phyloP scores from a whole-genome alignment of 2,329 filamentous ascomycete genomes.

The Trichoderma gracile region DNA sequence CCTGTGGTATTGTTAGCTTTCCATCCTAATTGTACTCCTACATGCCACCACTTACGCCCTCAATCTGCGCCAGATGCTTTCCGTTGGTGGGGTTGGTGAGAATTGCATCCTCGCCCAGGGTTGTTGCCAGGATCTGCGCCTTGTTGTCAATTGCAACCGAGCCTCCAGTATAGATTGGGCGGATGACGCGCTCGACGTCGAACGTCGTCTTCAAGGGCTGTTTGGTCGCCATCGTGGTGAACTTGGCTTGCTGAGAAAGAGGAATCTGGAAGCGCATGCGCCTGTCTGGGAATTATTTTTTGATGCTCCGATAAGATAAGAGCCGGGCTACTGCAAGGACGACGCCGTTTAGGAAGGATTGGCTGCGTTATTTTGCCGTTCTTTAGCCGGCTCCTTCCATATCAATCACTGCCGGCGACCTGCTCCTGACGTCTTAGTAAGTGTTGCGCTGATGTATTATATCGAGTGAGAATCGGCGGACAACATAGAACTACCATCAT shows the following conservation, averaged over 20 bases:
- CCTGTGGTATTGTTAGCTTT: slow-evolving; percentile 46
- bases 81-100: slow-evolving; percentile 84
- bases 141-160: slow-evolving; percentile 79
- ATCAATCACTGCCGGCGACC: not conserved
- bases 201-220: slow-evolving; percentile 82
- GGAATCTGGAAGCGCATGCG: slow-evolving; percentile 7
- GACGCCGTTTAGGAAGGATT: not conserved
- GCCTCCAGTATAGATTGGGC: slow-evolving; percentile 92
- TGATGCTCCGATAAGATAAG: slow-evolving; percentile 11
- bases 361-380: not conserved
- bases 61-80: slow-evolving; percentile 77
- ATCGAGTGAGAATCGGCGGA: not conserved
- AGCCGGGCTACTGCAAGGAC: not conserved
- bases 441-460: not conserved
- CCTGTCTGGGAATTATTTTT: slow-evolving; percentile 27
- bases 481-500: not conserved
- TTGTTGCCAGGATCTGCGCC: slow-evolving; percentile 81
- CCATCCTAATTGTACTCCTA: not conserved
- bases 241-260: not conserved
- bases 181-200: slow-evolving; percentile 77
- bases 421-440: not conserved
- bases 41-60: slow-evolving; percentile 64
- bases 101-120: slow-evolving; percentile 87
- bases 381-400: not conserved
- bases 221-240: slow-evolving; percentile 55